Percentiles rank a stretch among this genome's conserved stretches.
Evolutionary conservation across 495 filamentous ascomycete genomes (phyloP).

Genomic region (Penicillium longicatenatum): DNA sequence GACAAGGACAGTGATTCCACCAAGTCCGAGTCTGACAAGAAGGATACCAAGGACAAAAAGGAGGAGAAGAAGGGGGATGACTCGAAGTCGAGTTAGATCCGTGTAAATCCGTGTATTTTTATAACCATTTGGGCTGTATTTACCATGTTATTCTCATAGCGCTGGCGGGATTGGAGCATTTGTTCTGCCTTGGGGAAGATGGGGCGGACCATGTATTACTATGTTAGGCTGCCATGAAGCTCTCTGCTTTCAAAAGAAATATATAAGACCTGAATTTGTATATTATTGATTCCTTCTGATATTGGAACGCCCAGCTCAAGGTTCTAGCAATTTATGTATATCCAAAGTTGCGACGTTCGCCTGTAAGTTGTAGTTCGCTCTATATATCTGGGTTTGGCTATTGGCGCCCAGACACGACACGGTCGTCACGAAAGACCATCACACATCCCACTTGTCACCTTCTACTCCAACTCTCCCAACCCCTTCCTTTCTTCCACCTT

Average conservation of each 20-base stretch:
- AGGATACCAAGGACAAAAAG: conserved; percentile 30
- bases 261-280: conserved; percentile 2
- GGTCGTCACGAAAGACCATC: conserved; percentile 17
- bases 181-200: conserved; percentile 20
- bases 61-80: conserved; percentile 38
- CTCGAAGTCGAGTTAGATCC: conserved; percentile 50
- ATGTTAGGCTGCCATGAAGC: conserved; percentile 28
- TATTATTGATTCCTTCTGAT: not conserved
- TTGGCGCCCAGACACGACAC: conserved; percentile 25
- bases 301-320: no score
- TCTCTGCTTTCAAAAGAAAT: conserved; percentile 24
- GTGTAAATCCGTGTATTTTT: conserved; percentile 32
- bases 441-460: conserved; percentile 23
- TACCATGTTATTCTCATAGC: conserved; percentile 45
- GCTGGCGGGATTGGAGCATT: conserved; percentile 41
- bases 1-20: conserved; percentile 62
- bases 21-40: conserved; percentile 26
- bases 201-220: conserved; percentile 31
- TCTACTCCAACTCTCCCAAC: conserved; percentile 6
- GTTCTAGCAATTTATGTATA: not conserved
- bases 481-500: conserved; percentile 10
- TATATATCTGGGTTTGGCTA: conserved; percentile 1
- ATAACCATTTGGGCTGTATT: conserved; percentile 35
- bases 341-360: not conserved
- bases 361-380: not conserved